Evolutionary conservation across 108 stramenopile species (phyloP).

Genomic region (Fragilaria crotonensis): DNA sequence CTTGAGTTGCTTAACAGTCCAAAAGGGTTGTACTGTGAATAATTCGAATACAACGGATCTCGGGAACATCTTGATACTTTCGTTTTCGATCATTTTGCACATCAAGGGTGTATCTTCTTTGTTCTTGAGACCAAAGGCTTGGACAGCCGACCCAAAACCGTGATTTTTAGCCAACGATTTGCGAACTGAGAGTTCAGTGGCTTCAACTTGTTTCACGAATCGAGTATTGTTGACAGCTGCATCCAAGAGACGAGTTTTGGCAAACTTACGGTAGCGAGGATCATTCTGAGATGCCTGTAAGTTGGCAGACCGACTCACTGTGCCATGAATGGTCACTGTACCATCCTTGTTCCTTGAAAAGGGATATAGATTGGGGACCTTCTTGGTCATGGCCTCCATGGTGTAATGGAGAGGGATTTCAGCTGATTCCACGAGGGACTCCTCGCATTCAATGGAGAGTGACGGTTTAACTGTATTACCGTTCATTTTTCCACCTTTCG

Average conservation of each 20-base stretch:
- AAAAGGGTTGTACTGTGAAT: slow-evolving; percentile 60
- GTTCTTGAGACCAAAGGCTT: slow-evolving; percentile 57
- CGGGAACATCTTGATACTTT: slow-evolving; percentile 32
- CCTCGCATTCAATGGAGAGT: slow-evolving; percentile 23
- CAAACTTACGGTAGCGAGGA: slow-evolving; percentile 49
- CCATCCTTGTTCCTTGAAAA: slow-evolving; percentile 62
- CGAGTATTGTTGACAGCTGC: slow-evolving; percentile 62
- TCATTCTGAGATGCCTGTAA: slow-evolving; percentile 58
- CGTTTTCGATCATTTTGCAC: slow-evolving; percentile 37
- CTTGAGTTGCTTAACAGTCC: slow-evolving; percentile 67
- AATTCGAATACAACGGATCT: slow-evolving; percentile 67
- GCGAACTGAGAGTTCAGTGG: slow-evolving; percentile 33
- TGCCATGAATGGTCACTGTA: slow-evolving; percentile 61
- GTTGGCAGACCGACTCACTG: slow-evolving; percentile 59
- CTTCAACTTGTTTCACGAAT: slow-evolving; percentile 73
- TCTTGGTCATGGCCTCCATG: slow-evolving; percentile 79
- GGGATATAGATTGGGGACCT: slow-evolving; percentile 64
- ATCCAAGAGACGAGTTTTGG: slow-evolving; percentile 61
- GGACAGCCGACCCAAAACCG: slow-evolving; percentile 75
- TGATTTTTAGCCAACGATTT: no score
- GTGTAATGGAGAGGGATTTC: slow-evolving; percentile 74
- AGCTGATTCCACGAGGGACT: slow-evolving; percentile 15
- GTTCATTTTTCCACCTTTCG: slow-evolving; percentile 48
- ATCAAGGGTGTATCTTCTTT: no score
- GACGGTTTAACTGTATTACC: slow-evolving; percentile 24